Evolutionary conservation across 495 filamentous ascomycete genomes (phyloP).

Genomic region (Pyronema domesticum): DNA sequence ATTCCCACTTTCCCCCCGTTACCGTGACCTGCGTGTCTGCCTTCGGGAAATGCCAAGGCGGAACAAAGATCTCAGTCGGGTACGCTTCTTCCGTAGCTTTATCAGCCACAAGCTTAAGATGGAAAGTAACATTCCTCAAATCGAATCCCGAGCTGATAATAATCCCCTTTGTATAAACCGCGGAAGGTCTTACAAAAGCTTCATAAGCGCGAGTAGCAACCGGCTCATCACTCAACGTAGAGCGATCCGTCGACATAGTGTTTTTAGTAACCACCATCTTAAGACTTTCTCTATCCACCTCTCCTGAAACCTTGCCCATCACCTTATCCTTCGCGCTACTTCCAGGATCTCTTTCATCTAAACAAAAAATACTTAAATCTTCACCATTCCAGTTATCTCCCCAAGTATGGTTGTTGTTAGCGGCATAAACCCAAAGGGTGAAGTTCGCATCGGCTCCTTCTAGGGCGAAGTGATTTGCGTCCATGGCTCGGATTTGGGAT

Average conservation of each 20-base stretch:
- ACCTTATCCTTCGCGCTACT: conserved; percentile 21
- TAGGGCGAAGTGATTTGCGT: conserved; percentile 86
- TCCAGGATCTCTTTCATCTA: conserved; percentile 47
- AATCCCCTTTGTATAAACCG: conserved; percentile 53
- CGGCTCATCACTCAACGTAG: conserved; percentile 33
- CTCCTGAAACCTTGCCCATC: conserved; percentile 20
- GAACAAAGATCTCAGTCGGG: conserved; percentile 74
- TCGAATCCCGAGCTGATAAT: conserved; percentile 60
- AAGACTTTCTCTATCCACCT: conserved; percentile 47
- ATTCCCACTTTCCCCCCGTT: conserved; percentile 76
- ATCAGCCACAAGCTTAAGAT: conserved; percentile 41
- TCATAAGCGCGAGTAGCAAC: conserved; percentile 63
- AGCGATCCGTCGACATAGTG: conserved; percentile 41
- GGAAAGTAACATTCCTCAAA: conserved; percentile 54
- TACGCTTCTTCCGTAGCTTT: conserved; percentile 35
- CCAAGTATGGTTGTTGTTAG: conserved; percentile 68
- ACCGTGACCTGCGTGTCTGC: conserved; percentile 48
- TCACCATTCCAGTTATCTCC: conserved; percentile 97
- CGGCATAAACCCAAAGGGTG: conserved; percentile 73
- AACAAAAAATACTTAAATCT: conserved; percentile 75
- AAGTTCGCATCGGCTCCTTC: conserved; percentile 64
- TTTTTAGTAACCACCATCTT: conserved; percentile 52
- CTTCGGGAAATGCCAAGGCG: conserved; percentile 83
- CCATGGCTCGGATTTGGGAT: conserved; percentile 84
- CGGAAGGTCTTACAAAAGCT: conserved; percentile 74